phyloP scores from a whole-genome alignment of 2,329 filamentous ascomycete species.

The Daldinia eschscholtzii region DNA sequence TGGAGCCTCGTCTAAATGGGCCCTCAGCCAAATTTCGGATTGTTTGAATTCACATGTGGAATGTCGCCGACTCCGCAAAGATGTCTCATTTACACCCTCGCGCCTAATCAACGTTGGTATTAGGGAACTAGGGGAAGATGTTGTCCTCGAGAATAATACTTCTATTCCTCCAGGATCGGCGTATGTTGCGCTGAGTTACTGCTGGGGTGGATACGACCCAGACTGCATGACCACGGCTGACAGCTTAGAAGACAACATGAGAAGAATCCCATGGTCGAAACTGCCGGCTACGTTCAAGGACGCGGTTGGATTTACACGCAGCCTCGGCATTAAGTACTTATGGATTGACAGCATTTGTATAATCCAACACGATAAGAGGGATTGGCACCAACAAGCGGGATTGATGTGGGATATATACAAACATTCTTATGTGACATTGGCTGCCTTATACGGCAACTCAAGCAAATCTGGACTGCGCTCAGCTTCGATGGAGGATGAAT shows the following conservation, averaged over 20 bases:
- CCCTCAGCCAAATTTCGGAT: constrained; percentile 5
- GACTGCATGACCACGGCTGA: constrained; percentile 24
- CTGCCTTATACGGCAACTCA: constrained; percentile 10
- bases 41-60: constrained; percentile 8
- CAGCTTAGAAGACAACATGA: constrained; percentile 12
- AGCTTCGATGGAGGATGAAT: constrained; percentile 5
- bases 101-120: constrained; percentile 17
- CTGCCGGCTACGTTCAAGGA: constrained; percentile 35
- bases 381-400: constrained; percentile 29
- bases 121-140: constrained; percentile 8
- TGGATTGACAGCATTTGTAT: constrained; percentile 42
- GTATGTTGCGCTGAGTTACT: constrained; percentile 29
- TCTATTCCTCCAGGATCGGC: neutral
- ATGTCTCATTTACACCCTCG: neutral
- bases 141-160: constrained; percentile 2
- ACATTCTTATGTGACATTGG: constrained; percentile 20
- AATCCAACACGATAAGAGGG: constrained; percentile 27
- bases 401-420: constrained; percentile 25
- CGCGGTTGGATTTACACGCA: constrained; percentile 34
- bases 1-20: constrained; percentile 4
- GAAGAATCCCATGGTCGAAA: constrained; percentile 18
- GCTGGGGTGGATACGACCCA: constrained; percentile 20
- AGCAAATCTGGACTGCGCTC: constrained; percentile 18
- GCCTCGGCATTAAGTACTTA: constrained; percentile 34
- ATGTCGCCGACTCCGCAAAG: neutral